These are phyloP conservation scores for Coemansia sp. DNA, from an alignment of 192 early-diverging fungal genomes.

Conservation along the genomic window DNA sequence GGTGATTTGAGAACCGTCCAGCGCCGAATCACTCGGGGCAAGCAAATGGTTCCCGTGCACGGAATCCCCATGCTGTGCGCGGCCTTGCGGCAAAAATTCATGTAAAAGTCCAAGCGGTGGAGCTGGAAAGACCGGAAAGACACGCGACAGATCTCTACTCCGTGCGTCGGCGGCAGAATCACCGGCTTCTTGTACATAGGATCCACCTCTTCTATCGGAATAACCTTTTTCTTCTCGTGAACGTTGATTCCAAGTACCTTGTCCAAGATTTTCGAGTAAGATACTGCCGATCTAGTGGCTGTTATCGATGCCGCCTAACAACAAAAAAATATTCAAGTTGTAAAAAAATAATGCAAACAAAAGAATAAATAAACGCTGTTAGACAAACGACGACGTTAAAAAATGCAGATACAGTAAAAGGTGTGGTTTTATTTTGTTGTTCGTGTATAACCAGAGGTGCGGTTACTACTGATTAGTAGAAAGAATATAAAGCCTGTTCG, in stretches of 20 bases:
- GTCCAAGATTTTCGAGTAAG: constrained; percentile 44
- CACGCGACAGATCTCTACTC: constrained; percentile 72
- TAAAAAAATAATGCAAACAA: neutral
- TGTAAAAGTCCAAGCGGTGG: constrained; percentile 84
- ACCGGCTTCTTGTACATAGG: constrained; percentile 24
- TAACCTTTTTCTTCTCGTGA: constrained; percentile 23
- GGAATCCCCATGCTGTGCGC: constrained; percentile 77
- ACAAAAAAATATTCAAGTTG: neutral
- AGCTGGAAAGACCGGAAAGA: constrained; percentile 79
- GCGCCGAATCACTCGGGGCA: constrained; percentile 71
- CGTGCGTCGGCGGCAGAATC: constrained; percentile 60
- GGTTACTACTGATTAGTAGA: neutral
- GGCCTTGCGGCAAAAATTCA: constrained; percentile 80
- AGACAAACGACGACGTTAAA: too few relatives aligned
- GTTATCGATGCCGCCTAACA: neutral
- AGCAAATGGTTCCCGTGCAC: constrained; percentile 66
- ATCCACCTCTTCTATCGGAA: constrained; percentile 18
- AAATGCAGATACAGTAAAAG: too few relatives aligned
- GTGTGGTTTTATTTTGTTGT: too few relatives aligned
- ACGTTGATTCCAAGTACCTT: constrained; percentile 48
- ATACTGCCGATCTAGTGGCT: constrained; percentile 8
- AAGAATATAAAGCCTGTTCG: neutral
- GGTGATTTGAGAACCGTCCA: constrained; percentile 93
- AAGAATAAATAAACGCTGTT: too few relatives aligned
- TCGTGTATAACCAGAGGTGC: too few relatives aligned